phyloP scores from a whole-genome alignment of 805 yeast genomes.

The Teunomyces barrocoloradensis region DNA sequence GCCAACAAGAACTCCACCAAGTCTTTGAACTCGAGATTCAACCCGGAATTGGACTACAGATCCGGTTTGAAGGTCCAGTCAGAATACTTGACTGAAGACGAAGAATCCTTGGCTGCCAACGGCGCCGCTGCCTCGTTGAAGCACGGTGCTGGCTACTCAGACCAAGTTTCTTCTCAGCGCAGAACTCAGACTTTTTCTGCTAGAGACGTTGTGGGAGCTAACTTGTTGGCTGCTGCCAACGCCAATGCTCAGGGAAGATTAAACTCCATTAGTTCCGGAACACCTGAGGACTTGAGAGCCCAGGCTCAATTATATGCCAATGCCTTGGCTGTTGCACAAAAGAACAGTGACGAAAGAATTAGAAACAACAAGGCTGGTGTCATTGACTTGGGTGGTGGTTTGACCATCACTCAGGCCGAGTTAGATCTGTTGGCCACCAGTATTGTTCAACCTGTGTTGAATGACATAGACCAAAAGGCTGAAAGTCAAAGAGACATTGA shows the following conservation, averaged over 20 bases:
- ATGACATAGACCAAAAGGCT: conserved; percentile 70
- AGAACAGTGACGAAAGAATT: conserved; percentile 57
- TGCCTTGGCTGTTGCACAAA: conserved; percentile 77
- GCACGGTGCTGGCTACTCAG: conserved; percentile 28
- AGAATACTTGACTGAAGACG: conserved; percentile 39
- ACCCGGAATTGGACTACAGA: conserved; percentile 41
- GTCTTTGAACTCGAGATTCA: conserved; percentile 39
- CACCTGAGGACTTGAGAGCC: conserved; percentile 34
- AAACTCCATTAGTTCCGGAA: conserved; percentile 24
- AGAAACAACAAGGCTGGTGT: conserved; percentile 48
- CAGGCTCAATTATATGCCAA: conserved; percentile 60
- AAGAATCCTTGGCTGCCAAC: conserved; percentile 49
- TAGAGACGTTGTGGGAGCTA: conserved; percentile 44
- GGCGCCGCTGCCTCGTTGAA: conserved; percentile 58
- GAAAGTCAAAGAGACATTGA: conserved; percentile 59
- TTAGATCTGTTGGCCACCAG: conserved; percentile 76
- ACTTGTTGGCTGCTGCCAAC: conserved; percentile 48
- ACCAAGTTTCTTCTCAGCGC: conserved; percentile 23
- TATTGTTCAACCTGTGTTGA: conserved; percentile 79
- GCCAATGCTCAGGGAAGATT: conserved; percentile 45
- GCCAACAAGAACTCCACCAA: conserved; percentile 41
- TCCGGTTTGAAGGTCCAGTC: conserved; percentile 28
- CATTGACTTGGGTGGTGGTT: conserved; percentile 85
- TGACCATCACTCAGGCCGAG: conserved; percentile 70
- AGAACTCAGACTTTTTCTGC: conserved; percentile 38